These are phyloP conservation scores for Mrakia blollopis DNA, from an alignment of 768 basidiomycete species.

Conservation along the genomic window DNA sequence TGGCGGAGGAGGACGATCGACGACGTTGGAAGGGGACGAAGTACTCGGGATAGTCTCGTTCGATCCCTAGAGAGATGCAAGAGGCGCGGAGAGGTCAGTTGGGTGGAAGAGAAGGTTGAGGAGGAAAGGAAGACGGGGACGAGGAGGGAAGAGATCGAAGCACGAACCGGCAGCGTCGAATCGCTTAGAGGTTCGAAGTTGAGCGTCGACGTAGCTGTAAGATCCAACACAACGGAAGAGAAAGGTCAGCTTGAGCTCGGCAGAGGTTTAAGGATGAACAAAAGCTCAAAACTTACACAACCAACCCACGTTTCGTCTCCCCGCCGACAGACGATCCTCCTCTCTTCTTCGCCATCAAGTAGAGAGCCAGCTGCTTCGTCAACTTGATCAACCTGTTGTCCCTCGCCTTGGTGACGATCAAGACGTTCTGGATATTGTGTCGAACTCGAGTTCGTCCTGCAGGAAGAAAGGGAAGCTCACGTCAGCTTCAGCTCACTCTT, in stretches of 20 bases:
- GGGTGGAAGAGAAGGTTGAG: background rate
- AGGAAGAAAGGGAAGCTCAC: background rate
- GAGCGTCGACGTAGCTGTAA: constrained; percentile 84
- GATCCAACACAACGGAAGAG: constrained; percentile 41
- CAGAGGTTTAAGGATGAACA: constrained; percentile 34
- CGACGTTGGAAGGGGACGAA: constrained; percentile 74
- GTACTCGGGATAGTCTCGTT: constrained; percentile 78
- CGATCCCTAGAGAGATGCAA: constrained; percentile 53
- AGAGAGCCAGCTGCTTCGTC: constrained; percentile 86
- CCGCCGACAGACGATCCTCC: constrained; percentile 15
- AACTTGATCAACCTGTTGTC: constrained; percentile 95
- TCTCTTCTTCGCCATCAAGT: constrained; percentile 77
- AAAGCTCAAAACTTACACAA: constrained; percentile 58
- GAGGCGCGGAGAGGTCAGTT: background rate
- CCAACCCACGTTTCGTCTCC: constrained; percentile 59
- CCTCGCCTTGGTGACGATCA: constrained; percentile 95
- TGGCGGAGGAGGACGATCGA: constrained; percentile 54
- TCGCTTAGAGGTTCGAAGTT: constrained; percentile 78
- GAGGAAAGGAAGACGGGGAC: background rate
- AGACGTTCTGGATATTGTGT: constrained; percentile 82
- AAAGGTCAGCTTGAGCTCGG: constrained; percentile 39
- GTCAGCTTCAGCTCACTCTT: background rate
- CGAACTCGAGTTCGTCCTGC: constrained; percentile 85
- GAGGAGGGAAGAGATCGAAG: background rate
- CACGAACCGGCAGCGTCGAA: constrained; percentile 70